Evolutionary conservation across 176 grass and related monocot genomes (phyloP), one percentile per base, ranked within the genome.

Genomic region (Paspalum notatum): DNA sequence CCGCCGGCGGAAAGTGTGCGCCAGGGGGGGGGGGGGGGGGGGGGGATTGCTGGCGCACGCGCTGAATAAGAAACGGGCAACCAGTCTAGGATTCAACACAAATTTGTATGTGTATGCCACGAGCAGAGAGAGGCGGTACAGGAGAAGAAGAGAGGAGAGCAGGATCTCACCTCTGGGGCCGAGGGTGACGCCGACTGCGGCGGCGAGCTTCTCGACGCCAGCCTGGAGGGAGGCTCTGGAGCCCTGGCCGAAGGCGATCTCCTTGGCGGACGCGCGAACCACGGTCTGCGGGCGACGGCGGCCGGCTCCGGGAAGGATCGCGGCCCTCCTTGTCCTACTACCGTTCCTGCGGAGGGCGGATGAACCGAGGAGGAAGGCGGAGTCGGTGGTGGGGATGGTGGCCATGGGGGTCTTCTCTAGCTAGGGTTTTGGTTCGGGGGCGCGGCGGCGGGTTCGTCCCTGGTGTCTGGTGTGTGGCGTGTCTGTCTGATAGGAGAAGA

Each of bases 181-280:
- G 11, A 97, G 94, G 65, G 95, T 94, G 56, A 94, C 92, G 15
- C 90, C 92, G 21, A 92, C 92, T 18, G 85, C 88, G 75, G 85
- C 87, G 27, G 95, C 90, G 63, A 98, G 95, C 76, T 98, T 98
- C 85, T 98, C 88, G 68, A 94, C 90, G 75, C 95, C 95, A 62
- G 95, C 92, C 85, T 98, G 95, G 74, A 98, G 88, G 25, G 87
- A 61, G 44, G 82, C 84, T 72, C 95, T 85, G 5, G 92, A 91
- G 4, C 5, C 42, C 86, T 98, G 92, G 71, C 94, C 95, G 21
- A 98, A 98, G 83, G 95, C 92, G 64, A 98, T 94, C 40, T 98
- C 95, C 74, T 98, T 98, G 27, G 90, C 90, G 76, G 77, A 58
- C 5, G 92, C 90, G 25, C 90, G 88, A 52, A 94, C 92, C 0